Evolutionary conservation across 768 basidiomycete genomes (phyloP).

Genomic region (Tylopilus vinaceipallidus): DNA sequence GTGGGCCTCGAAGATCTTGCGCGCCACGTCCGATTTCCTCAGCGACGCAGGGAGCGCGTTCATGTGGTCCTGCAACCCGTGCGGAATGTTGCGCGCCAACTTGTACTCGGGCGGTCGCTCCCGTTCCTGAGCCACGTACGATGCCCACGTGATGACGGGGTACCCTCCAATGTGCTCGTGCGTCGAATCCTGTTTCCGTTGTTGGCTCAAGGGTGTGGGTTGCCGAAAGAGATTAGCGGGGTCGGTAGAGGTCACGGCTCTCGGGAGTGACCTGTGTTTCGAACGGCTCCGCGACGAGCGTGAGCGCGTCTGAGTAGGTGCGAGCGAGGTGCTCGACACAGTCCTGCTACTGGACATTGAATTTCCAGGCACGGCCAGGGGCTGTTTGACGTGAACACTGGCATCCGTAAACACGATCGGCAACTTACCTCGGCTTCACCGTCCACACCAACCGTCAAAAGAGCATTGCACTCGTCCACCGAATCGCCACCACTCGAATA

Average conservation of each 20-base stretch:
- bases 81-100: conserved; percentile 53
- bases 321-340: conserved; percentile 16
- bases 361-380: not conserved
- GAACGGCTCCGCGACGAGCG: not conserved
- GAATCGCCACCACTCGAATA: conserved; percentile 10
- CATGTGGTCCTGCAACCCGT: conserved; percentile 62
- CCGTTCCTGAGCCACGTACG: conserved; percentile 16
- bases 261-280: not conserved
- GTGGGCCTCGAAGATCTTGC: conserved; percentile 57
- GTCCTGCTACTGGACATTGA: conserved; percentile 14
- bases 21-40: conserved; percentile 43
- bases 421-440: conserved; percentile 11
- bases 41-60: conserved; percentile 47
- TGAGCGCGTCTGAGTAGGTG: not conserved
- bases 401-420: not conserved
- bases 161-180: conserved; percentile 3
- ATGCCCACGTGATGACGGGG: conserved; percentile 24
- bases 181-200: not conserved
- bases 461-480: conserved; percentile 15
- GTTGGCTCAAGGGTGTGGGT: not conserved
- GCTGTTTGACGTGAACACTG: conserved; percentile 10
- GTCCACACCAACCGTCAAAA: conserved; percentile 1
- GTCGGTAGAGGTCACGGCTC: not conserved
- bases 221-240: not conserved
- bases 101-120: conserved; percentile 22